Evolutionary conservation across 345 rosid species (phyloP), one percentile per base, ranked within the genome.

Genomic region (Eucalyptus curtisii): DNA sequence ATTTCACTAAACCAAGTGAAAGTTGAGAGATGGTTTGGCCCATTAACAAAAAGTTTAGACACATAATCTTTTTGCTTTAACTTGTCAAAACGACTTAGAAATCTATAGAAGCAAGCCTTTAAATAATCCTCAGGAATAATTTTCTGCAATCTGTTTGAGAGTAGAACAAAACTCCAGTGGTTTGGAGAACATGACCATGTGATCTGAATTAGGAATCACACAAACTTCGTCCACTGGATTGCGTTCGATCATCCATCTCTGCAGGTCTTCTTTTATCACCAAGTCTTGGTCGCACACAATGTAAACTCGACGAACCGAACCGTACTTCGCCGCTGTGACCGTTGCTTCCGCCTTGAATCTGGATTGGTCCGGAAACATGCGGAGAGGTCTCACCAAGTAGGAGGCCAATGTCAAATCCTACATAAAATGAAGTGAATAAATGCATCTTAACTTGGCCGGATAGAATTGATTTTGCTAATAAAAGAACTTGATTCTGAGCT

Each of bases 181-280:
- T 61, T 91, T 92, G 13, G 93, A 90, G 59, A 91, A 52, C 94
- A 93, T 91, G 44, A 87, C 89, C 94, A 93, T 94, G 82, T 93
- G 94, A 90, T 93, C 94, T 37, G 94, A 90, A 24, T 89, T 93
- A 24, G 90, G 13, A 50, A 92, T 90, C 76, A 81, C 40, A 89
- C 76, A 88, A 14, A 88, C 90, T 53, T 92, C 92, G n/a, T 90
- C 90, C 4, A 80, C 20, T 5, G 95, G 93, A 84, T 61, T 89
- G 48, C 79, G 88, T 66, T 89, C 88, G 16, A 92, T 87, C 87
- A 88, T 91, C 95, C 93, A 91, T 85, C 91, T 90, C 27, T 93
- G 90, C 47, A 89, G 13, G 47, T 86, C 88, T 53, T 89, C 87
- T 47, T 81, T 82, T 20, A 87, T 33, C n/a, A 15, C 11, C 2